Percentiles rank a stretch among this genome's conserved stretches.
These are phyloP conservation scores for Penicillium cosmopolitanum DNA, from an alignment of 495 filamentous ascomycete species.

Conservation along the genomic window DNA sequence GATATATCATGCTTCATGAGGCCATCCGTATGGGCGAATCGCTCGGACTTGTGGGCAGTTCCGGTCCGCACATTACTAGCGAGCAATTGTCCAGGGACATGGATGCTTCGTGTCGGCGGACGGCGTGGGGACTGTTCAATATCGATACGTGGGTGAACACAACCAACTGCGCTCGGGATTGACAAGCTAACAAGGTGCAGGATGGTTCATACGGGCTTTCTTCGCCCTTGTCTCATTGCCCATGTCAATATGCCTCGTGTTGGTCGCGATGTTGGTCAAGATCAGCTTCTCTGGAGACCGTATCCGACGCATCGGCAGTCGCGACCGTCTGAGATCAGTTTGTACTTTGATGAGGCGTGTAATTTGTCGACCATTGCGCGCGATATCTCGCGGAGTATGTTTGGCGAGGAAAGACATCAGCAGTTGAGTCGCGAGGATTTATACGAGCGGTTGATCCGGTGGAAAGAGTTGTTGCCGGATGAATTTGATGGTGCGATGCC, in stretches of 20 bases:
- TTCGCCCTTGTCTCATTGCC: conserved; percentile 41
- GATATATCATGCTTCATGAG: conserved; percentile 48
- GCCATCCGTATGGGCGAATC: conserved; percentile 44
- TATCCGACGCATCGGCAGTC: conserved; percentile 43
- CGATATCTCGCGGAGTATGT: conserved; percentile 47
- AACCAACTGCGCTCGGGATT: background rate
- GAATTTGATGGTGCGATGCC: conserved; percentile 35
- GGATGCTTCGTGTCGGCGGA: conserved; percentile 38
- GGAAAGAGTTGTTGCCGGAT: conserved; percentile 39
- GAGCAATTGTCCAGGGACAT: conserved; percentile 37
- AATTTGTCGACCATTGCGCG: conserved; percentile 45
- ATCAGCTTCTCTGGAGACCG: conserved; percentile 37
- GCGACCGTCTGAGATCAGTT: conserved; percentile 36
- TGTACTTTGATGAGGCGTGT: conserved; percentile 46
- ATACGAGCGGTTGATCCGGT: conserved; percentile 36
- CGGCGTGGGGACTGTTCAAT: conserved; percentile 50
- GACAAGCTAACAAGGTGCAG: conserved; percentile 20
- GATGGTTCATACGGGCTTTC: conserved; percentile 46
- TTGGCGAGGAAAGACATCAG: conserved; percentile 21
- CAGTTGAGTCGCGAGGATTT: conserved; percentile 31
- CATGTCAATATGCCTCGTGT: conserved; percentile 40
- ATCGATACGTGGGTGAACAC: conserved; percentile 44
- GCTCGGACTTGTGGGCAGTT: conserved; percentile 40
- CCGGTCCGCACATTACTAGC: conserved; percentile 21
- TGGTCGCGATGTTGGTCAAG: conserved; percentile 15